A percentile compares a stretch with the other conserved stretches of the same genome.
These are phyloP conservation scores for Colletotrichum melonis DNA, from an alignment of 2,329 filamentous ascomycete species.

Conservation along the genomic window DNA sequence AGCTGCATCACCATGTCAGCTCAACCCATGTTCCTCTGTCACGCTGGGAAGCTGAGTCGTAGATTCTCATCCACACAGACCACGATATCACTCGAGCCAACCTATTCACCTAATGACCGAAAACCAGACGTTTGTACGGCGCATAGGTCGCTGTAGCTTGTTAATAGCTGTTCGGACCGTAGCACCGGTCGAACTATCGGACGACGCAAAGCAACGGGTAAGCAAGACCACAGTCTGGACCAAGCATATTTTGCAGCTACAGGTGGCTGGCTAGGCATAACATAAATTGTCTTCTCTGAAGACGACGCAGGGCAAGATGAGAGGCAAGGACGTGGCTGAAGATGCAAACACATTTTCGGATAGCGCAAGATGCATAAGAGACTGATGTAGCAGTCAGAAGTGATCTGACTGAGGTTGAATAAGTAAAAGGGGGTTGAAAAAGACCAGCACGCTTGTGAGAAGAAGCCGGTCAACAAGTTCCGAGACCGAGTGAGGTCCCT, in stretches of 20 bases:
- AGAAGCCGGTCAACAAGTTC: neutral
- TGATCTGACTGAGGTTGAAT: neutral
- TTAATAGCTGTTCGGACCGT: neutral
- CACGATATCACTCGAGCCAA: neutral
- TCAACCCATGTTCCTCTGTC: neutral
- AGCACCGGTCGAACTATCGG: neutral
- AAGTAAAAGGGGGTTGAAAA: neutral
- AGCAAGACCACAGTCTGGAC: neutral
- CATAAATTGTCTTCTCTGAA: neutral
- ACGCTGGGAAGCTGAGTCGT: neutral
- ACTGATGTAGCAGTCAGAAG: neutral
- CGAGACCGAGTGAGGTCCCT: neutral
- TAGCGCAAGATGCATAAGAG: neutral
- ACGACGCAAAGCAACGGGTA: neutral
- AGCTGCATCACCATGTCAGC: neutral
- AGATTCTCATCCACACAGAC: neutral
- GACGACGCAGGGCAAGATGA: neutral
- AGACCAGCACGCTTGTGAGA: neutral
- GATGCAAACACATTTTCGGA: neutral
- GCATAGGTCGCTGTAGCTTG: too few species aligned
- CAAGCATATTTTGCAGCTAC: neutral
- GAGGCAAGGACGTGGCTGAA: neutral
- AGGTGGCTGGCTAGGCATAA: neutral
- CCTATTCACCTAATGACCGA: neutral
- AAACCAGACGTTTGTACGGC: slow-evolving; percentile 3